Evolutionary conservation across 2,329 filamentous ascomycete species (phyloP).

Genomic region (Phialemoniopsis sp.): DNA sequence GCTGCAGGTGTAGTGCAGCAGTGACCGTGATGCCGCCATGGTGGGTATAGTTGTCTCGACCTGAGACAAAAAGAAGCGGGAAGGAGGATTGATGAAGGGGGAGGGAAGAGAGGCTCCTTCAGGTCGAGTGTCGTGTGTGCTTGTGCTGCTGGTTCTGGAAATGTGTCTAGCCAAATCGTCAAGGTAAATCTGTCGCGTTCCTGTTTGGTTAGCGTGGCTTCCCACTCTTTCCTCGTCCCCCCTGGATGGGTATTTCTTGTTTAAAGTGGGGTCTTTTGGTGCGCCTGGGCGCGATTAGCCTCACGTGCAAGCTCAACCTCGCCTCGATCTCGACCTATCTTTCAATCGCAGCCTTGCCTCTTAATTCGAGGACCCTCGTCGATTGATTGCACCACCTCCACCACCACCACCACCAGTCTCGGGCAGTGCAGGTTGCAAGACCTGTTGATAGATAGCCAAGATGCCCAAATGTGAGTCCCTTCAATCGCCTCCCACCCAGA

Average conservation of each 20-base stretch:
- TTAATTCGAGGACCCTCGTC: slow-evolving; percentile 1
- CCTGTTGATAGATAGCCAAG: slow-evolving; percentile 28
- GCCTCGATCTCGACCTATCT: too few relatives aligned
- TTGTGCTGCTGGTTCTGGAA: not conserved
- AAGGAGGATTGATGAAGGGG: slow-evolving; percentile 4
- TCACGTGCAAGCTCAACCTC: too few relatives aligned
- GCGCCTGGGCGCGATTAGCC: too few relatives aligned
- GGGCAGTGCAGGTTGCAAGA: too few relatives aligned
- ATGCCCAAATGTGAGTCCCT: slow-evolving; percentile 82
- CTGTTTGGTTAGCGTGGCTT: not conserved
- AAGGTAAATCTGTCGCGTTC: slow-evolving; percentile 6
- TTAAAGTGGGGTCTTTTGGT: too few relatives aligned
- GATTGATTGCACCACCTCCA: not conserved
- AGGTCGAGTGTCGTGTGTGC: not conserved
- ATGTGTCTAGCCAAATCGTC: not conserved
- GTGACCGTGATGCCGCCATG: slow-evolving; percentile 46
- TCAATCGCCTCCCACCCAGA: not conserved
- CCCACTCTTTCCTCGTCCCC: too few relatives aligned
- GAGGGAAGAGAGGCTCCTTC: not conserved
- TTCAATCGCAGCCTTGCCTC: not conserved
- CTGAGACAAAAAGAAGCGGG: too few relatives aligned
- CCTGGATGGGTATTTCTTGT: too few relatives aligned
- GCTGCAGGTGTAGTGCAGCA: slow-evolving; percentile 57
- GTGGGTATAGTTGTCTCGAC: slow-evolving; percentile 10
- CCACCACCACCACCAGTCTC: too few relatives aligned